Evolutionary conservation across 768 basidiomycete genomes (phyloP).

Genomic region (Dioszegia aurantiaca): DNA sequence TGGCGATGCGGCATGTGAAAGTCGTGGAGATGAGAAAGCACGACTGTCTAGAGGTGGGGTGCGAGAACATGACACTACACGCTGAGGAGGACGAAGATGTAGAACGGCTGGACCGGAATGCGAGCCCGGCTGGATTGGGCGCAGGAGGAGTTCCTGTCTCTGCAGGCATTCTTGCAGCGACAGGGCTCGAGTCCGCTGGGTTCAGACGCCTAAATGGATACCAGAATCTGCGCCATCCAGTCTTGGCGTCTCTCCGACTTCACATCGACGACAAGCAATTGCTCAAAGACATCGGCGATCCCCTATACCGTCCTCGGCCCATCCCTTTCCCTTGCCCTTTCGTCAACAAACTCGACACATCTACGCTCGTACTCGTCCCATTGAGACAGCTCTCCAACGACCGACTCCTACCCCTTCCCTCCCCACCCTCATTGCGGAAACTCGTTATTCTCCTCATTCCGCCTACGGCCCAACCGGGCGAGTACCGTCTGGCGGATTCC

Average conservation of each 20-base stretch:
- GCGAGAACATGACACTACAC: slow-evolving; percentile 2
- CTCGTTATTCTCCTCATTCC: slow-evolving; percentile 5
- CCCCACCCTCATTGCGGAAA: slow-evolving; percentile 1
- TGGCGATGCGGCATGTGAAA: slow-evolving; percentile 1
- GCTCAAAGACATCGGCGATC: background rate
- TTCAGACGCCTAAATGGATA: too few species aligned
- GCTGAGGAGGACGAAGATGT: background rate
- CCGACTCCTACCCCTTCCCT: background rate
- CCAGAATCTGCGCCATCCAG: background rate
- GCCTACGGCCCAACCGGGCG: background rate
- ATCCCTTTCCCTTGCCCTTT: slow-evolving; percentile 11
- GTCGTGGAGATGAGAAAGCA: slow-evolving; percentile 9
- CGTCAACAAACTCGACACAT: background rate
- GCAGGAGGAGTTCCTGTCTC: too few species aligned
- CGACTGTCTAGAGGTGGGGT: slow-evolving; percentile 3
- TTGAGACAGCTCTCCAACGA: background rate
- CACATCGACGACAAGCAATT: background rate
- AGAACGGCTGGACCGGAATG: background rate
- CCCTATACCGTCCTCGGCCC: background rate
- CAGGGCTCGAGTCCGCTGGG: too few species aligned
- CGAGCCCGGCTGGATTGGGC: background rate
- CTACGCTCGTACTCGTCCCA: slow-evolving; percentile 2
- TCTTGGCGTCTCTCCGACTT: background rate
- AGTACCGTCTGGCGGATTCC: background rate
- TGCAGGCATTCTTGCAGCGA: too few species aligned